These are phyloP conservation scores for Xylariaceae sp. DNA, from an alignment of 2,329 filamentous ascomycete species.

Conservation along the genomic window DNA sequence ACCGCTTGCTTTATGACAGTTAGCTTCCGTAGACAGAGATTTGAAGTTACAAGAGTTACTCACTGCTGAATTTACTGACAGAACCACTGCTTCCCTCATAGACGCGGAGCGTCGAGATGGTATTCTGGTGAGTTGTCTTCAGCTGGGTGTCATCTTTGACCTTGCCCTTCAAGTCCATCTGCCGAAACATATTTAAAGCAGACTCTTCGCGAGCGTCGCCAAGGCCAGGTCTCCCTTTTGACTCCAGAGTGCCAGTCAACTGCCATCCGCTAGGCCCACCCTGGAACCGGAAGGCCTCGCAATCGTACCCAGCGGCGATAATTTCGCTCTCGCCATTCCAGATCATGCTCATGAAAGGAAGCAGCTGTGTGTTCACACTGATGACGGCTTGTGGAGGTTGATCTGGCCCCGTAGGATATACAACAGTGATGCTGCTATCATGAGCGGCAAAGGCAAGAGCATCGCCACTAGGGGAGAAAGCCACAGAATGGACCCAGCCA, in stretches of 20 bases:
- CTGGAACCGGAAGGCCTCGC: conserved; percentile 84
- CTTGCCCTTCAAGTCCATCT: conserved; percentile 98
- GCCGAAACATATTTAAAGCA: conserved; percentile 94
- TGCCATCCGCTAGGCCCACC: conserved; percentile 80
- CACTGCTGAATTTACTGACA: conserved; percentile 82
- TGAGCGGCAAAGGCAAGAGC: conserved; percentile 93
- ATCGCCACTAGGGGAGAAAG: conserved; percentile 88
- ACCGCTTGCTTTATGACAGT: conserved; percentile 59
- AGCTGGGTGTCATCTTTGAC: conserved; percentile 87
- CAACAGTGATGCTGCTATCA: conserved; percentile 93
- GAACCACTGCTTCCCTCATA: conserved; percentile 63
- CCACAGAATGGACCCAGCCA: conserved; percentile 91
- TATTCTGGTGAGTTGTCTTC: conserved; percentile 95
- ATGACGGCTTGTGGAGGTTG: conserved; percentile 88
- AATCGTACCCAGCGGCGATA: conserved; percentile 87
- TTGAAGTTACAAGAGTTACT: conserved; percentile 35
- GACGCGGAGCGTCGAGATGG: conserved; percentile 76
- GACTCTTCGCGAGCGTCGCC: conserved; percentile 76
- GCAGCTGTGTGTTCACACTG: conserved; percentile 80
- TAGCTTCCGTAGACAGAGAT: conserved; percentile 21
- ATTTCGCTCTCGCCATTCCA: conserved; percentile 93
- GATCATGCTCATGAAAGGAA: conserved; percentile 88
- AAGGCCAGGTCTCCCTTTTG: conserved; percentile 58
- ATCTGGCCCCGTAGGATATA: conserved; percentile 88
- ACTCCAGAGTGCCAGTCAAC: conserved; percentile 74